phyloP scores from a whole-genome alignment of 306 rosid genomes.

The Betula pendula region DNA sequence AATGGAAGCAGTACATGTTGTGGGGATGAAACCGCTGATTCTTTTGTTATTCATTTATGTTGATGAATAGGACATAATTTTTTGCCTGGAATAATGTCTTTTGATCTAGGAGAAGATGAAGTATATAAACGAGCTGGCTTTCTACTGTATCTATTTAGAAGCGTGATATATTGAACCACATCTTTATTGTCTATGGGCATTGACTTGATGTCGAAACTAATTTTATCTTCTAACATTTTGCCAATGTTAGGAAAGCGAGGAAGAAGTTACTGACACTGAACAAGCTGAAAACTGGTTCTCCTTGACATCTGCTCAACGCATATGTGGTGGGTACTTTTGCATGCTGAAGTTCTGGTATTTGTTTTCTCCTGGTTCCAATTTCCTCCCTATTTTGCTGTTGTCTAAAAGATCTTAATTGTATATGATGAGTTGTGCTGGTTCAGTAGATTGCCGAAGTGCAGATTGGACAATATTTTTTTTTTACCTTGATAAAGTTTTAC shows the following conservation, averaged over 20 bases:
- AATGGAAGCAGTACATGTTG: slow-evolving; percentile 1
- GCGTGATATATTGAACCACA: slow-evolving; percentile 1
- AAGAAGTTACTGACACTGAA: slow-evolving; percentile 96
- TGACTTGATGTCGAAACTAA: slow-evolving; percentile 19
- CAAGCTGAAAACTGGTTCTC: slow-evolving; percentile 99
- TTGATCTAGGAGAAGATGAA: not conserved
- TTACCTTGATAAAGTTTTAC: not conserved
- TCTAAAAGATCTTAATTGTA: not conserved
- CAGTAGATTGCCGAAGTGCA: not conserved
- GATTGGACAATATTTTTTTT: not conserved
- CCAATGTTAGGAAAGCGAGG: slow-evolving; percentile 84
- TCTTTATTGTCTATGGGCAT: not conserved
- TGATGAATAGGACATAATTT: not conserved
- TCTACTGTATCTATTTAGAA: slow-evolving; percentile 7
- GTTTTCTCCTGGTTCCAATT: slow-evolving; percentile 25
- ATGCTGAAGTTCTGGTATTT: slow-evolving; percentile 17
- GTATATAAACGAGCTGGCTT: slow-evolving; percentile 7
- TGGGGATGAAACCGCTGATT: not conserved
- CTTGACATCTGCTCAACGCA: slow-evolving; percentile 91
- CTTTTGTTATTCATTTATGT: not conserved
- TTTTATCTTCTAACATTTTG: slow-evolving; percentile 14
- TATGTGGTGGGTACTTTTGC: slow-evolving; percentile 76
- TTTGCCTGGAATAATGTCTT: not conserved
- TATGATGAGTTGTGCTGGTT: slow-evolving; percentile 8
- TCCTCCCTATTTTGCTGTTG: not conserved